These are phyloP conservation scores for Trichomonas vaginalis DNA, from an alignment of 208 protist species.

Conservation along the genomic window DNA sequence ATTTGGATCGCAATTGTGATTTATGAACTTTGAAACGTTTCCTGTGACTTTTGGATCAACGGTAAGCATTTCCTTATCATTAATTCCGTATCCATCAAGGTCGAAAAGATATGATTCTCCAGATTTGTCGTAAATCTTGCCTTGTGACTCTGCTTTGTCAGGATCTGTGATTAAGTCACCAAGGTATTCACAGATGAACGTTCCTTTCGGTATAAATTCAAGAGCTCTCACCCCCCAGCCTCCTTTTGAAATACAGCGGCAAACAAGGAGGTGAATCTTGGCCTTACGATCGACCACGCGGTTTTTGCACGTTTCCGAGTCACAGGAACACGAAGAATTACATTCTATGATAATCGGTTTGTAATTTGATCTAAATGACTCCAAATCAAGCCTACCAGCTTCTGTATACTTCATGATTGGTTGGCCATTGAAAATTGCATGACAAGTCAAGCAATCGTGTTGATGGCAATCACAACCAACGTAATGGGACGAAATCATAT, in stretches of 20 bases:
- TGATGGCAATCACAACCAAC: not conserved
- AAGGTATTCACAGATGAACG: conserved; percentile 36
- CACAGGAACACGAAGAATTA: not conserved
- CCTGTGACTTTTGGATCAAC: conserved; percentile 25
- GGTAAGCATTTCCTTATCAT: not conserved
- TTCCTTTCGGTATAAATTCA: conserved; percentile 13
- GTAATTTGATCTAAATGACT: not conserved
- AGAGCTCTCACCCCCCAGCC: conserved; percentile 32
- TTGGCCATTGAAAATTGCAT: not conserved
- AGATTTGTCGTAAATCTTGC: conserved; percentile 24
- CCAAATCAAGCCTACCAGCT: not conserved
- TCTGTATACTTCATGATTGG: not conserved
- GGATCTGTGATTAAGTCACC: conserved; percentile 32
- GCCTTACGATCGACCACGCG: not conserved
- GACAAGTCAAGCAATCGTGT: not conserved
- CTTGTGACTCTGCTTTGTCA: not conserved
- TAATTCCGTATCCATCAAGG: not conserved
- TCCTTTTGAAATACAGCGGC: not conserved
- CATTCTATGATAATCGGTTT: not conserved
- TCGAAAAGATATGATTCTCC: conserved; percentile 23
- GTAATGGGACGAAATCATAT: not conserved
- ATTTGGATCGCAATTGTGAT: conserved; percentile 37
- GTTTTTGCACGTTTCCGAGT: not conserved
- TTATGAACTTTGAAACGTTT: conserved; percentile 31
- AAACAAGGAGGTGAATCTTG: not conserved